Percentiles rank a stretch among this genome's conserved stretches.
Evolutionary conservation across 2,329 filamentous ascomycete genomes (phyloP).

Genomic region (Stachybotrys chlorohalonatus): DNA sequence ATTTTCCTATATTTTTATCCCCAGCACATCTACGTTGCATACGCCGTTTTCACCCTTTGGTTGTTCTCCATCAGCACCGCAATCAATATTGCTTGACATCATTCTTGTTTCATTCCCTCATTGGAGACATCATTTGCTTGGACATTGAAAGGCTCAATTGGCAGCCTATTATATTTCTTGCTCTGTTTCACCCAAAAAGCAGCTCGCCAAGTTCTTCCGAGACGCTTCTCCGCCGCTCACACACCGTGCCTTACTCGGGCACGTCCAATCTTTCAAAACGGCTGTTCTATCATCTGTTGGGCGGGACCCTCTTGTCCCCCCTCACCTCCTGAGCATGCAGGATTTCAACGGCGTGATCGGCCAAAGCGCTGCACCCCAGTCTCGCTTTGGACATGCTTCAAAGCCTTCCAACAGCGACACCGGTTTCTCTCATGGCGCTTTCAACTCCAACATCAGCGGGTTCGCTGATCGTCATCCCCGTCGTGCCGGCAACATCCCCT

Average conservation of each 20-base stretch:
- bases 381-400: constrained; percentile 63
- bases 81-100: neutral
- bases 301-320: constrained; percentile 80
- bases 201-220: neutral
- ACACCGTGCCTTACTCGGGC: constrained; percentile 23
- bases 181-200: neutral
- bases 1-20: neutral
- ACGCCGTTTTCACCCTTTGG: constrained; percentile 3
- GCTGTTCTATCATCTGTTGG: constrained; percentile 67
- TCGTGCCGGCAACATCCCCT: constrained; percentile 68
- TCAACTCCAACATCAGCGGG: constrained; percentile 75
- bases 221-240: constrained; percentile 1
- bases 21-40: constrained; percentile 5
- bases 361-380: constrained; percentile 37
- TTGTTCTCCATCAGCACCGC: neutral
- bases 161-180: neutral
- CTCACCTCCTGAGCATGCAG: constrained; percentile 88
- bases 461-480: constrained; percentile 84
- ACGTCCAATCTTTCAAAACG: constrained; percentile 64
- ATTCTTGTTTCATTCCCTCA: neutral
- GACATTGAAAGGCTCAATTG: neutral
- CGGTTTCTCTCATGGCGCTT: constrained; percentile 88
- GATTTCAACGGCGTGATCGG: constrained; percentile 61
- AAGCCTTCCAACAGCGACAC: constrained; percentile 79
- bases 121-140: neutral